Evolutionary conservation across 345 rosid genomes (phyloP).

Genomic region (Clausena lansium): DNA sequence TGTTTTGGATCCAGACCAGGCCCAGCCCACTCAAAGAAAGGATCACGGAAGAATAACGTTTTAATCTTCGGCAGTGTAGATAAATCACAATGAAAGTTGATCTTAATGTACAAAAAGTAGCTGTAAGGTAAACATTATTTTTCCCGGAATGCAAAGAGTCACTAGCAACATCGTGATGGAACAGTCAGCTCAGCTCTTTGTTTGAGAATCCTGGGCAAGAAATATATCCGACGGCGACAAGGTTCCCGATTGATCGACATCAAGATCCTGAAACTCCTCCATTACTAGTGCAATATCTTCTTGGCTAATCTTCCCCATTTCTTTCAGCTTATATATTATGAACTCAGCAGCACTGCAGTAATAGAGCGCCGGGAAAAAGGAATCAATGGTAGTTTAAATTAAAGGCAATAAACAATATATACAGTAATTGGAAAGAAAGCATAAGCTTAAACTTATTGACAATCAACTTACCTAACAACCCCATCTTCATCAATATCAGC

Average conservation of each 20-base stretch:
- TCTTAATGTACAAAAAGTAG: neutral
- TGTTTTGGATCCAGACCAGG: neutral
- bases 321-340: constrained; percentile 71
- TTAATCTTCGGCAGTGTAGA: neutral
- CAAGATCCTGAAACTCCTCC: constrained; percentile 76
- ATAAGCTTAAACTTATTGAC: neutral
- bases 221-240: constrained; percentile 34
- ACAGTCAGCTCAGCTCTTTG: constrained; percentile 19
- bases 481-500: constrained; percentile 82
- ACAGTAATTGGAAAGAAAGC: neutral
- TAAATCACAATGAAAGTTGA: neutral
- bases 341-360: constrained; percentile 61
- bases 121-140: neutral
- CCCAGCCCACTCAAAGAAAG: neutral
- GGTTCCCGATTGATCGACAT: constrained; percentile 59
- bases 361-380: neutral
- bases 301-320: constrained; percentile 82
- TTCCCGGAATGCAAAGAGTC: neutral
- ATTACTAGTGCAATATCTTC: constrained; percentile 54
- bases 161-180: neutral
- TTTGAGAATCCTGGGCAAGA: constrained; percentile 33
- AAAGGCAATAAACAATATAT: neutral
- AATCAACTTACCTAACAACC: constrained; percentile 58
- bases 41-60: neutral
- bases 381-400: neutral